Evolutionary conservation across 305 asterid species (phyloP).

Genomic region (Euphrasia arctica): DNA sequence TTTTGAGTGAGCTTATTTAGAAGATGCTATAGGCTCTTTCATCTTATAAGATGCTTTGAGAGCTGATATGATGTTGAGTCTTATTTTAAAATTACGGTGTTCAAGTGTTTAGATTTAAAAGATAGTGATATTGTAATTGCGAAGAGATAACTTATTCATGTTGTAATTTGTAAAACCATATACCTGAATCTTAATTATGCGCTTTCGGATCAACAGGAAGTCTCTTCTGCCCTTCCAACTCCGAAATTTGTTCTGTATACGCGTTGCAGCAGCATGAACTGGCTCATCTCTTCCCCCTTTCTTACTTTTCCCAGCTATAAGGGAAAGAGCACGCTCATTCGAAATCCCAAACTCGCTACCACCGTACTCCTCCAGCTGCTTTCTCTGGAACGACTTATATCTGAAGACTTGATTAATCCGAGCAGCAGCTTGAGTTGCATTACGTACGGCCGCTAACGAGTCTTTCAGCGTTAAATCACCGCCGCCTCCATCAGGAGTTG

Average conservation of each 20-base stretch:
- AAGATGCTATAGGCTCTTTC: too few species aligned
- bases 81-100: too few species aligned
- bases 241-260: slow-evolving; percentile 91
- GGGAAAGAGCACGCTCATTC: slow-evolving; percentile 69
- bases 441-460: slow-evolving; percentile 89
- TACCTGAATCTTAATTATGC: slow-evolving; percentile 91
- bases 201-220: slow-evolving; percentile 63
- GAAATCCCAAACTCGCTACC: slow-evolving; percentile 57
- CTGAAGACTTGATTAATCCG: slow-evolving; percentile 90
- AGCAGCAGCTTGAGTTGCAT: slow-evolving; percentile 99
- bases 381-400: slow-evolving; percentile 87
- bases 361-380: slow-evolving; percentile 62
- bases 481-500: slow-evolving; percentile 58
- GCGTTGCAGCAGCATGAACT: slow-evolving; percentile 73
- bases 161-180: slow-evolving; percentile 10
- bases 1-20: too few species aligned
- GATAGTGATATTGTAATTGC: too few species aligned
- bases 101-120: too few species aligned
- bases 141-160: not conserved
- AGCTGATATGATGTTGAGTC: too few species aligned
- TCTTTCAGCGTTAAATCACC: slow-evolving; percentile 75
- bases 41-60: too few species aligned
- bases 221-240: slow-evolving; percentile 95
- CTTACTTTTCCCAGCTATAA: slow-evolving; percentile 53
- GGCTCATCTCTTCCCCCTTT: slow-evolving; percentile 60